Evolutionary conservation across 768 basidiomycete genomes (phyloP), one percentile per base, ranked within the genome.

Genomic region (Lactarius sanguifluus): DNA sequence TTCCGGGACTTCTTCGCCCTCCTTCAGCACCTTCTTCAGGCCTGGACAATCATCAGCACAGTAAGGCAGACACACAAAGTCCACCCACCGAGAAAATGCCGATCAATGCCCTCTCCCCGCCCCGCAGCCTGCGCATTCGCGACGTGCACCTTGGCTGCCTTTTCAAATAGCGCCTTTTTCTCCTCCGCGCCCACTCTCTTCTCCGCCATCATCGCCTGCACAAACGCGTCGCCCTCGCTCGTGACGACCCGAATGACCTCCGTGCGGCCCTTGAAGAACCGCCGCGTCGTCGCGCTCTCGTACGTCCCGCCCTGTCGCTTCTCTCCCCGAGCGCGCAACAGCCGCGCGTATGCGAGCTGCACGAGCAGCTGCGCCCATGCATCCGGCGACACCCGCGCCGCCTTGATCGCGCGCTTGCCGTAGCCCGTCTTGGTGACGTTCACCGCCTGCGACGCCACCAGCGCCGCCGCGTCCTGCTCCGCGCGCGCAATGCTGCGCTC

Each of bases 341-440:
- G 77, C 40, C 94, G 85, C 64, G 81, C 84, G 76, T 95, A 95
- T 7, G 95, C 96, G 56, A 98, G 79, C 75, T 98, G 96, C 59
- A 96, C 82, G 73, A 94, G 79, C 84, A 97, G 87, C 79, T 98
- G 96, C 56, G 91, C 88, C 94, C 94, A 97, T 32, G 91, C 91
- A 73, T 98, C 96, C 3, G 96, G 96, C 50, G 93, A 92, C n/a
- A 91, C 86, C 40, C 90, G 87, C 71, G 92, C 93, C 16, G 82
- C 78, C 81, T 96, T 97, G 79, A 96, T 92, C 20, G 85, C 83
- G 54, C 84, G 83, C 77, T 95, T 96, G 40, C 96, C 96, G 71
- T 96, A 98, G 1, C 79, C 75, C 1, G 92, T 93, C 47, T 84
- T 79, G 65, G 83, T 75, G 76, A 86, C 87, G 25, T 80, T 79